Conservation (phyloP, 169 alveolate genomes). For the Plasmodium adleri region DNA sequence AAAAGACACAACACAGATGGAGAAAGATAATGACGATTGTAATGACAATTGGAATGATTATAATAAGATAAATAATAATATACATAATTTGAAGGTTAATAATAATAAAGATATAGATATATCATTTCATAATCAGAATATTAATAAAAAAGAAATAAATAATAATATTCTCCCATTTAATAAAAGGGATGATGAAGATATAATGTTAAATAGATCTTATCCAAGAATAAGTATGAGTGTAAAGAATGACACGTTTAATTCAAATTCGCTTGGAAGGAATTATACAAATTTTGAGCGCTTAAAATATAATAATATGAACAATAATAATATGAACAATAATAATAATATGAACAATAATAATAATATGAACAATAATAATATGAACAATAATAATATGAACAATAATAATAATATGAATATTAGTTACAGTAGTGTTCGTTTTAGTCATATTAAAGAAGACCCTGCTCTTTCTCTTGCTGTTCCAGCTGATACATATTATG, state of each 20-base stretch:
- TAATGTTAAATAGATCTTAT: slow-evolving; percentile 4
- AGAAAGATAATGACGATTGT: not conserved
- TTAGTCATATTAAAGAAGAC: no score
- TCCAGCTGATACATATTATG: no score
- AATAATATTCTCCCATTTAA: not conserved
- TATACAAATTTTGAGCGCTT: slow-evolving; percentile 9
- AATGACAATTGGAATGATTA: not conserved
- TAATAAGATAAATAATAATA: slow-evolving; percentile 3
- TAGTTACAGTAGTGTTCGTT: no score
- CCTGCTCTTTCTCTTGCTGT: no score
- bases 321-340: not conserved
- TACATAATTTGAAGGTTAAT: not conserved
- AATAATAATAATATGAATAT: slow-evolving; percentile 9
- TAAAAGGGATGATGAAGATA: slow-evolving; percentile 8
- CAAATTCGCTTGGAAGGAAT: slow-evolving; percentile 21
- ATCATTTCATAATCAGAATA: slow-evolving; percentile 7
- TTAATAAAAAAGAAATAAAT: not conserved
- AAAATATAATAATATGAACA: not conserved
- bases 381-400: not conserved
- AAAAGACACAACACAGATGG: slow-evolving; percentile 23
- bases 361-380: slow-evolving; percentile 2
- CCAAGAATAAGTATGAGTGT: not conserved
- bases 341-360: not conserved
- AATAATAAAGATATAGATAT: slow-evolving; percentile 8
- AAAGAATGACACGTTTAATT: not conserved